A percentile compares a stretch with the other conserved stretches of the same genome.
Conservation (phyloP, 208 protist genomes). For the Trypanosomatidae sp. region DNA sequence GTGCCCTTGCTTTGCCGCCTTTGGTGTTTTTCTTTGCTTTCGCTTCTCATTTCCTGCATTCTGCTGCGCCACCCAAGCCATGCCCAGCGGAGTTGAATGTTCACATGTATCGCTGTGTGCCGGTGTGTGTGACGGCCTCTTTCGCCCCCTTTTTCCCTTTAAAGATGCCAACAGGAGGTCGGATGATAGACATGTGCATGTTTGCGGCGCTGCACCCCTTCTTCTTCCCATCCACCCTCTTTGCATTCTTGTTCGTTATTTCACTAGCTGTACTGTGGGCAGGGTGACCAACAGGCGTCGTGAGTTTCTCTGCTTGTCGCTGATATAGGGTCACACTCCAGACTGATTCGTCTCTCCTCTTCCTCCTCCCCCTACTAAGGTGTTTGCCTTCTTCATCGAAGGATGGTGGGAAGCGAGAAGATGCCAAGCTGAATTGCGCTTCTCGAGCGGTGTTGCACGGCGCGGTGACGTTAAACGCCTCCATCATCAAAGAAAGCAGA, state of each 20-base stretch:
- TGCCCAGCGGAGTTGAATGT: neutral
- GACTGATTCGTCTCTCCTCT: neutral
- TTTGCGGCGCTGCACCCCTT: neutral
- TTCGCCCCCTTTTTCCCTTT: neutral
- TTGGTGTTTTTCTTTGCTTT: neutral
- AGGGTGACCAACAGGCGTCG: no score
- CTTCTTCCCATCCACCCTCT: no score
- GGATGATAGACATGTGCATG: neutral
- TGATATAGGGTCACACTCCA: neutral
- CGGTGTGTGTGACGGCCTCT: neutral
- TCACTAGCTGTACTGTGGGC: neutral
- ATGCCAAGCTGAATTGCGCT: neutral
- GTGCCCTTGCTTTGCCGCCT: neutral
- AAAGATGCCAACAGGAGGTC: neutral
- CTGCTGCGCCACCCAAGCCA: neutral
- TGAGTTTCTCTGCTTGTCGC: neutral
- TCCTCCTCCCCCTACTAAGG: slow-evolving; percentile 1
- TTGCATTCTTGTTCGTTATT: no score
- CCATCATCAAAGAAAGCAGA: neutral
- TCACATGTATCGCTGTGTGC: neutral
- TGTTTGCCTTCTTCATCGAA: neutral
- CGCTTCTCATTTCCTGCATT: neutral
- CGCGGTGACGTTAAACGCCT: neutral
- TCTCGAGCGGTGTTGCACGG: neutral
- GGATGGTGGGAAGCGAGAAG: neutral